Conservation (phyloP, 345 rosid genomes). For the Gossypium anomalum region DNA sequence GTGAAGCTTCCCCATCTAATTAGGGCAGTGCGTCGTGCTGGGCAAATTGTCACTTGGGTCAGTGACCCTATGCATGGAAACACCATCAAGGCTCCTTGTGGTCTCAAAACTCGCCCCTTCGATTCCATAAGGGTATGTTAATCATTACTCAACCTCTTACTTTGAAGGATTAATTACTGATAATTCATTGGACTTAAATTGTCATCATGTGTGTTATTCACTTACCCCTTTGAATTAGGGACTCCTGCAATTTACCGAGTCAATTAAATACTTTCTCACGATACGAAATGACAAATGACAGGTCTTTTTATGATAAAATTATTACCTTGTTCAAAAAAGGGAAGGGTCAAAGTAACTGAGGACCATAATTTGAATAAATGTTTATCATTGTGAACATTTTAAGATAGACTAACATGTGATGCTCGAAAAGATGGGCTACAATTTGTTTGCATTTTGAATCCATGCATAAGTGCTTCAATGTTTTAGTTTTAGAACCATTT, state of each 20-base stretch:
- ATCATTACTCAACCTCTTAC: not conserved
- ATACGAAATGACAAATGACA: not conserved
- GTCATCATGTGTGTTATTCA: not conserved
- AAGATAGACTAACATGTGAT: not conserved
- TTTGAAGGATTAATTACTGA: not conserved
- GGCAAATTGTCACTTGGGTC: constrained; percentile 90
- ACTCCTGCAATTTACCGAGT: not conserved
- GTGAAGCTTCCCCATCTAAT: constrained; percentile 89
- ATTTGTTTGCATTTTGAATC: not conserved
- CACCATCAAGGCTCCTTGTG: constrained; percentile 96
- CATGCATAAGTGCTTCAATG: not conserved
- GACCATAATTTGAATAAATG: not conserved
- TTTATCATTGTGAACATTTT: not conserved
- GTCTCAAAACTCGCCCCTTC: constrained; percentile 90
- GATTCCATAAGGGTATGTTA: constrained; percentile 71
- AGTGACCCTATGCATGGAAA: constrained; percentile 98
- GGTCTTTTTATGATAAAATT: not conserved
- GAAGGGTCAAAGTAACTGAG: not conserved
- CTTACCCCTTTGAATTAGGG: not conserved
- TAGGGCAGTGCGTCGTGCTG: constrained; percentile 70
- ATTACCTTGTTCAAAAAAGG: not conserved
- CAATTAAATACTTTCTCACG: not conserved
- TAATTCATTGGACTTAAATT: not conserved
- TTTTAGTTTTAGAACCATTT: not conserved
- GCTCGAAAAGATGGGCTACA: not conserved